Evolutionary conservation across 2,329 filamentous ascomycete genomes (phyloP).

Genomic region (Penicillium digitatum): DNA sequence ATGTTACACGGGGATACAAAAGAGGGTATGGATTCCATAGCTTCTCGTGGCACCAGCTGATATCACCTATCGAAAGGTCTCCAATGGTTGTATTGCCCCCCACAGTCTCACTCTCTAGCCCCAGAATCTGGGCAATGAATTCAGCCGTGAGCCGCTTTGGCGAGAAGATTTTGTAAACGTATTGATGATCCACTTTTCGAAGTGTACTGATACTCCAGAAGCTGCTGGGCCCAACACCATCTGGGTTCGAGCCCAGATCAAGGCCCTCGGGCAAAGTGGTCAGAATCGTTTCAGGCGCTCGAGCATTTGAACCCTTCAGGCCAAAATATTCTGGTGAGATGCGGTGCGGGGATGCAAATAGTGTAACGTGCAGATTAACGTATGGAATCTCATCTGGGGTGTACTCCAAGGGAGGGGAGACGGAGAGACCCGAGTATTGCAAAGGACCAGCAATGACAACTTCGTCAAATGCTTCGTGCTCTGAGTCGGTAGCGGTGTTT

Average conservation of each 20-base stretch:
- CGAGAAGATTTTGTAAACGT: conserved; percentile 66
- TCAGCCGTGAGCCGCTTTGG: conserved; percentile 45
- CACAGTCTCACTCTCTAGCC: conserved; percentile 31
- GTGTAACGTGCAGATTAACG: conserved; percentile 78
- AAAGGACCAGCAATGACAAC: conserved; percentile 79
- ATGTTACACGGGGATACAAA: conserved; percentile 77
- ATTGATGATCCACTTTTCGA: conserved; percentile 60
- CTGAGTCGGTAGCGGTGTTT: conserved; percentile 10
- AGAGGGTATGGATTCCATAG: conserved; percentile 83
- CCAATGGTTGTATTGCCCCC: conserved; percentile 28
- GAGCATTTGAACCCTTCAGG: conserved; percentile 42
- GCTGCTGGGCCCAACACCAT: conserved; percentile 65
- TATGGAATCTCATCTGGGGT: conserved; percentile 78
- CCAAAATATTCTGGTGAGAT: conserved; percentile 72
- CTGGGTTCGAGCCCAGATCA: conserved; percentile 33
- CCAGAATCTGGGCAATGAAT: conserved; percentile 51
- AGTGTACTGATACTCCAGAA: conserved; percentile 87
- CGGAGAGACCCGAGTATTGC: conserved; percentile 69
- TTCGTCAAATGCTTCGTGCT: conserved; percentile 59
- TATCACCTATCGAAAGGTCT: conserved; percentile 40
- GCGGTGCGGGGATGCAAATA: conserved; percentile 74
- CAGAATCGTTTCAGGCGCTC: conserved; percentile 69
- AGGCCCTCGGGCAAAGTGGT: conserved; percentile 68
- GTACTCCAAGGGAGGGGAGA: conserved; percentile 43
- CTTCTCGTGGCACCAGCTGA: conserved; percentile 75